A percentile compares a stretch with the other conserved stretches of the same genome.
Evolutionary conservation across 495 filamentous ascomycete genomes (phyloP).

Genomic region (Aspergillus nanangensis): DNA sequence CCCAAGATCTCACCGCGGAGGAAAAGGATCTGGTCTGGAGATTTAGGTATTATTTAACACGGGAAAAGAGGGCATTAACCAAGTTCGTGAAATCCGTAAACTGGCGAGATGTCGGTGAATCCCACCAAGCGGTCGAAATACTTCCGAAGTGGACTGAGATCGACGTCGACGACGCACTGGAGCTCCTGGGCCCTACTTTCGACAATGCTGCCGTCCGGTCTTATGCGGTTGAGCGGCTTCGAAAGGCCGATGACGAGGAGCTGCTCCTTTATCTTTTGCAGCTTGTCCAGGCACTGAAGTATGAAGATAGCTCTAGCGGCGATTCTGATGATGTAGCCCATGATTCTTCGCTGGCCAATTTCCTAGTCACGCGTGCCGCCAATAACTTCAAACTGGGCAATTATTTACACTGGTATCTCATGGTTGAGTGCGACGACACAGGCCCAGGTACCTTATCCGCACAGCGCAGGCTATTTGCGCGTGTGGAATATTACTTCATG

Average conservation of each 20-base stretch:
- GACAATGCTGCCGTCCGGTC: slow-evolving; percentile 82
- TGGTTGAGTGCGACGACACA: slow-evolving; percentile 91
- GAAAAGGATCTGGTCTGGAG: slow-evolving; percentile 97
- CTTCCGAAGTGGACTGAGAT: slow-evolving; percentile 95
- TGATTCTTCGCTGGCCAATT: slow-evolving; percentile 85
- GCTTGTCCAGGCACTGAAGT: slow-evolving; percentile 94
- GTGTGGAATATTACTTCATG: slow-evolving; percentile 96
- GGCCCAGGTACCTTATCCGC: slow-evolving; percentile 63
- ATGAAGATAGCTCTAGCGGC: slow-evolving; percentile 66
- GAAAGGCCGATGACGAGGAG: slow-evolving; percentile 92
- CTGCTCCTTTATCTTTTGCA: slow-evolving; percentile 89
- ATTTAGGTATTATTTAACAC: slow-evolving; percentile 87
- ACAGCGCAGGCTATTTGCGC: slow-evolving; percentile 79
- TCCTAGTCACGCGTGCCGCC: slow-evolving; percentile 81
- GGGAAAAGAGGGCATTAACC: slow-evolving; percentile 89
- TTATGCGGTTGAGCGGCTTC: slow-evolving; percentile 87
- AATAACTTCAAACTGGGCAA: slow-evolving; percentile 87
- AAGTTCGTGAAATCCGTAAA: slow-evolving; percentile 97
- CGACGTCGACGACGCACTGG: slow-evolving; percentile 93
- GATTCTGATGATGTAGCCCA: slow-evolving; percentile 59
- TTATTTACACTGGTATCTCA: slow-evolving; percentile 96
- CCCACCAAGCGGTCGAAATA: slow-evolving; percentile 82
- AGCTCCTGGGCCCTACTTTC: slow-evolving; percentile 87
- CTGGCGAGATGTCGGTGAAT: slow-evolving; percentile 84
- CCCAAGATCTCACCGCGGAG: slow-evolving; percentile 76